Base-by-base conservation (phyloP, 768 basidiomycete species). In the Lactifluus piperatus region DNA sequence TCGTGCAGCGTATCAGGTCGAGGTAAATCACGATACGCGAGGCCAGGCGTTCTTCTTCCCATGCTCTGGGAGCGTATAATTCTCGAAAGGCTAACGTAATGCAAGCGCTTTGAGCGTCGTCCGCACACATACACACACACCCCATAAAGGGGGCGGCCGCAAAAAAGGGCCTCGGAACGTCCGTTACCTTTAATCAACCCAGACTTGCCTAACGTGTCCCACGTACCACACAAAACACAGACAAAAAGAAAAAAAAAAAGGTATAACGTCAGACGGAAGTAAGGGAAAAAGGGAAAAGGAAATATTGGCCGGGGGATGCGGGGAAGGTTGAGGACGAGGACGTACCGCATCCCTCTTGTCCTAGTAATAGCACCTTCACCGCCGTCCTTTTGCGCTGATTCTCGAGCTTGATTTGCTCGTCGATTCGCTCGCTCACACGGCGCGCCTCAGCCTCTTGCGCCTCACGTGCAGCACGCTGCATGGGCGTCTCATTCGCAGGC, bases 21-120 rank as follows among this genome's bases (percentile, higher is more conserved):
- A 91, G 81, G 58, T 86, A 86, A 10, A 91, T 79, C 52, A 90
- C 83, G 0, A 82, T 75, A 30, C 85, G 80, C 88, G 88, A 91
- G 32, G 83, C 82, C n/a, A 78, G 72, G 13, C 85, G 81, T 65
- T 91, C 87, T 48, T 75, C 74, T 53, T 76, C 75, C 80, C 86
- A 89, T 11, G 47, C 56, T 37, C 34, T 20, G 20, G 9, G 52
- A 24, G 52, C 48, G n/a, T 37, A 54, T 24, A 27, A 14, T 16
- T 26, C 20, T 13, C 30, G 49, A 24, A 57, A 57, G 18, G 18
- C 56, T 57, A 24, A 5, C 9, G 20, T n/a, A 18, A 5, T 5
- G 20, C 16, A 13, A 24, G 22, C 6, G 10, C 32, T 49, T 5
- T 30, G 7, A 9, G 49, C 27, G 29, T 27, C 37, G 9, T 29